Base-by-base conservation (phyloP, 768 basidiomycete genomes). In the Phylloporus arenicola region DNA sequence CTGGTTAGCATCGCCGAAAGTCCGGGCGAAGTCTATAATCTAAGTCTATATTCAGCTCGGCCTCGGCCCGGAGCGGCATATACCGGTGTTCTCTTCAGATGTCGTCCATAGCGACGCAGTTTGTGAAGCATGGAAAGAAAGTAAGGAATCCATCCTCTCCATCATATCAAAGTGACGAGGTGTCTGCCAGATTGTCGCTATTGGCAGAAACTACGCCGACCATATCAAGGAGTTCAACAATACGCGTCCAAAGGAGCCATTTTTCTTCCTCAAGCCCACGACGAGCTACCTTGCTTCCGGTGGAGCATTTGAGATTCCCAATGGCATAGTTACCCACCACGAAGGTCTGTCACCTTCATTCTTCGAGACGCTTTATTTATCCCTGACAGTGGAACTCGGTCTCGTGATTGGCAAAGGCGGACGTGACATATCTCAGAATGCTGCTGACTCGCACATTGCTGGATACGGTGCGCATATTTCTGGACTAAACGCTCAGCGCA, bases 201-300 rank as follows among this genome's bases (percentile, higher is more conserved):
- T 98, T 52, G 95, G 95, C 30, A 82, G 95, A 52, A 97, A 96
- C 74, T 96, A 95, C 67, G 81, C 79, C 6, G 88, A 88, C 30
- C 94, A 96, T 58, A 84, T 86, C 65, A 92, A 88, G 69, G 96
- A 99, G 64, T 78, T 98, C 31, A 86, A 84, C 62, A 97, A 97
- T 65, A 73, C 86, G 6, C 51, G 35, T 25, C 94, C 95, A 0
- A 88, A 84, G 65, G 94, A 97, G 64, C 96, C 96, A 0, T 97
- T 99, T 77, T 94, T 97, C 79, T 99, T 99, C 75, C 72, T 98
- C 24, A 99, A 99, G 70, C 96, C 95, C 8, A 98, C 96, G 5
- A 83, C 86, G 12, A 91, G 87, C 63, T 98, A 94, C 63, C 62
- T 97, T 20, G 61, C 73, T 19, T 81, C 82, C 14, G 89, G 88